These are phyloP conservation scores for Oryza brachyantha DNA, from an alignment of 176 grass and related monocot species.

Conservation along the genomic window DNA sequence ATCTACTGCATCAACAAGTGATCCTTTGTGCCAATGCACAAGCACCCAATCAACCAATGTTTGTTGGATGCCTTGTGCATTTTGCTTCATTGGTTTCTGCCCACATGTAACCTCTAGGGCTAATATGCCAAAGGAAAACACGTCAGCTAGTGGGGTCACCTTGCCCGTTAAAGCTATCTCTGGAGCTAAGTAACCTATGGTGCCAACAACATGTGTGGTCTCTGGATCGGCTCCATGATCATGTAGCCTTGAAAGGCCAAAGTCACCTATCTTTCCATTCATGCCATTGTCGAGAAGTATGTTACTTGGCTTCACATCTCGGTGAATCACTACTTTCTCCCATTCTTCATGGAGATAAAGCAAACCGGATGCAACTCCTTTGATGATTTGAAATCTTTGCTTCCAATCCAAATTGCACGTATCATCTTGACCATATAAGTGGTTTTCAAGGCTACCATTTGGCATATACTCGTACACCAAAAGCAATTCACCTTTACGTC, in stretches of 20 bases:
- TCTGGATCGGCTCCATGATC: constrained; percentile 36
- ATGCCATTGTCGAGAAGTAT: constrained; percentile 26
- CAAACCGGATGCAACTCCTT: constrained; percentile 18
- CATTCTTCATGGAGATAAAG: constrained; percentile 44
- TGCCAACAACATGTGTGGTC: constrained; percentile 40
- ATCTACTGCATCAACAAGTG: background rate
- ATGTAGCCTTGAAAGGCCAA: constrained; percentile 42
- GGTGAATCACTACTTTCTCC: constrained; percentile 40
- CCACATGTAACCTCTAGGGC: constrained; percentile 37
- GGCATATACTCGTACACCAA: constrained; percentile 19
- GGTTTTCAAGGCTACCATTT: constrained; percentile 23
- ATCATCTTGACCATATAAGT: background rate
- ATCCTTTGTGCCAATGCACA: background rate
- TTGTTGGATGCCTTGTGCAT: background rate
- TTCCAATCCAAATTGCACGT: constrained; percentile 24
- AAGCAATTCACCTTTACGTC: constrained; percentile 24
- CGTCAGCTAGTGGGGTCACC: constrained; percentile 31
- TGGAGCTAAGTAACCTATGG: constrained; percentile 51
- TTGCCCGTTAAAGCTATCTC: constrained; percentile 30
- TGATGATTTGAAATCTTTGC: constrained; percentile 22
- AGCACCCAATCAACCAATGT: constrained; percentile 23
- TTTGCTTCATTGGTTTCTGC: background rate
- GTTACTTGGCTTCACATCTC: constrained; percentile 42
- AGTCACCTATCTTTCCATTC: constrained; percentile 37
- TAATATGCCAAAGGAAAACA: constrained; percentile 47